Base-by-base conservation (phyloP, 2,329 filamentous ascomycete species). In the Thelonectria rubi region DNA sequence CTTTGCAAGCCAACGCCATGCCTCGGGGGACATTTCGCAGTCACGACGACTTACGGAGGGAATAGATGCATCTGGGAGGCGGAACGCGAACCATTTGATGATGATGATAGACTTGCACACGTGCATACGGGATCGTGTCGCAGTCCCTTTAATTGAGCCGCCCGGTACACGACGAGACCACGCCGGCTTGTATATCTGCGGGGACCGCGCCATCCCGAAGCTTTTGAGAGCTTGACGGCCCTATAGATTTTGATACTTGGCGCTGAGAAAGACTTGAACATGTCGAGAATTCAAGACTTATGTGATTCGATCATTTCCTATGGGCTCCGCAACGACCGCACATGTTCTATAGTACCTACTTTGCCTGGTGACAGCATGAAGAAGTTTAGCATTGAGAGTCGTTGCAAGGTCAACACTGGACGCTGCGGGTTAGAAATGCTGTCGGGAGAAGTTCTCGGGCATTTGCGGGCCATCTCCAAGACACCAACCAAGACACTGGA, bases 11-110 rank as follows among this genome's bases (percentile, higher is more conserved):
- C 49, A 47, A 24, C n/a, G 20, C 58, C 56, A 47, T n/a, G 49
- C 46, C 59, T 39, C 37, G 40, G 60, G 65, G 67, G 56, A 57
- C 66, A 66, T 70, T 50, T 65, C 63, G 59, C 63, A 66, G 24
- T 40, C 64, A 66, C 64, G 58, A 71, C 57, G 67, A 68, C 55
- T 64, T 34, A 64, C 21, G 57, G 63, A 63, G 60, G 63, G 63
- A 62, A 68, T 72, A 72, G 68, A 72, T 64, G 67, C 66, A 70
- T 69, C 18, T 65, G 63, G 65, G 63, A 69, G 68, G 68, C 66
- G 58, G 60, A 65, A 46, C 50, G 61, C 50, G 18, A 64, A 58
- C 63, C 60, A 65, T 65, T 37, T 64, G 66, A 64, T 62, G 60
- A 62, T 60, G 67, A 64, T 39, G 66, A 72, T 71, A 72, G 69